Base-by-base conservation (phyloP, 495 filamentous ascomycete genomes). In the Penicillium argentinense region DNA sequence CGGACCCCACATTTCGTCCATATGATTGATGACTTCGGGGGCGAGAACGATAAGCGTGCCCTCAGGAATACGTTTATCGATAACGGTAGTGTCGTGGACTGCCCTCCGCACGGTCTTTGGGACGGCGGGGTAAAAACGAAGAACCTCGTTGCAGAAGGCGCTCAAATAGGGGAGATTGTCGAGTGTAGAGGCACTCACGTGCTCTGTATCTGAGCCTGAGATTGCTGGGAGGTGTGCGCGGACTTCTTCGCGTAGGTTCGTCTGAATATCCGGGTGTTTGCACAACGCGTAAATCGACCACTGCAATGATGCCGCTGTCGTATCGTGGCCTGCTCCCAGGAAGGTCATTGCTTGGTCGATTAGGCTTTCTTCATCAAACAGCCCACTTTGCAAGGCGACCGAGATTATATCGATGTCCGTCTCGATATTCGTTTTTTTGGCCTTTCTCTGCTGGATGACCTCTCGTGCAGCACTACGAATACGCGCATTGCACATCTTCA, bases 261-360 rank as follows among this genome's bases (percentile, higher is more conserved):
- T 59, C 51, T 87, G 83, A 1, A 79, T 61, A 5, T 76, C 68
- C 0, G 76, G 79, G 54, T 86, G 67, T 43, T 79, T 73, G 69
- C 74, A 81, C 17, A 86, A 63, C 0, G 76, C 66, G 47, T 83
- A 83, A n/a, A 80, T 53, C 5, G 79, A 73, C 83, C 83, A 87
- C 36, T 74, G 74, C 50, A 86, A 64, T 7, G 81, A 73, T 4
- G 78, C 68, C 1, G 83, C 72, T 6, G 83, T 86, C 6, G 83
- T 87, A 71, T 95, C 92, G 62, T 97, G 92, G 14, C 92, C 92
- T 0, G 92, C 91, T 0, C 85, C 87, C 3, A 96, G 82, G 72
- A 97, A 96, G 2, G 91, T 97, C 90, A 96, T 95, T 62, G 93
- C 78, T 60, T 97, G 91, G 60, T 96, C 88, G 32, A 89, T 74